A percentile compares a stretch with the other conserved stretches of the same genome.
phyloP scores from a whole-genome alignment of 176 grass and related monocot genomes.

The Rhipidocladum racemiflorum region DNA sequence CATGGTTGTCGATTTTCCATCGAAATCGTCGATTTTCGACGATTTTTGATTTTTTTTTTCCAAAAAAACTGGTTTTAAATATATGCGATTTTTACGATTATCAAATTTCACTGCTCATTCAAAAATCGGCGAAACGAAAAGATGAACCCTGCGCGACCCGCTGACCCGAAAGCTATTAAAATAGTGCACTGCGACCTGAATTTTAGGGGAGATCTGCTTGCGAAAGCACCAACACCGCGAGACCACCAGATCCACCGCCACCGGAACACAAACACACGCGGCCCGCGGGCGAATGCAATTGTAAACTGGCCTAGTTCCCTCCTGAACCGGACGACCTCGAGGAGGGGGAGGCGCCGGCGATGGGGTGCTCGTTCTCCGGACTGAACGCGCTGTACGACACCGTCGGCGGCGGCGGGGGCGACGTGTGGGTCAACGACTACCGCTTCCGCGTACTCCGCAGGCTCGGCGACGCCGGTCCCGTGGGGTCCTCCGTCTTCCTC shows the following conservation, averaged over 20 bases:
- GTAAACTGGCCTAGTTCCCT: neutral
- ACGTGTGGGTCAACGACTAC: slow-evolving; percentile 90
- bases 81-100: no score
- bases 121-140: no score
- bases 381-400: slow-evolving; percentile 75
- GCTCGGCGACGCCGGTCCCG: slow-evolving; percentile 61
- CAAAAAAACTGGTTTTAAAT: no score
- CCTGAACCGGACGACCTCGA: slow-evolving; percentile 12
- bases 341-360: slow-evolving; percentile 18
- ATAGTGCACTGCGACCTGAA: neutral
- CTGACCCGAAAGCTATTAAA: neutral
- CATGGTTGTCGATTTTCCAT: no score
- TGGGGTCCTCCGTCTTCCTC: slow-evolving; percentile 66
- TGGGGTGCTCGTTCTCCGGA: slow-evolving; percentile 95
- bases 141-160: no score
- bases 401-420: slow-evolving; percentile 49
- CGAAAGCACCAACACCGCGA: neutral
- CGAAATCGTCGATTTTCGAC: no score
- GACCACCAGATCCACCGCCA: neutral
- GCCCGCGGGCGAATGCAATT: neutral
- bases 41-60: no score
- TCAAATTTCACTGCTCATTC: no score
- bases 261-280: neutral
- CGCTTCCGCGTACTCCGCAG: slow-evolving; percentile 72
- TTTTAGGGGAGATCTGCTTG: slow-evolving; percentile 38